These are phyloP conservation scores for Rhamnella rubrinervis DNA, from an alignment of 331 rosid species.

Conservation along the genomic window DNA sequence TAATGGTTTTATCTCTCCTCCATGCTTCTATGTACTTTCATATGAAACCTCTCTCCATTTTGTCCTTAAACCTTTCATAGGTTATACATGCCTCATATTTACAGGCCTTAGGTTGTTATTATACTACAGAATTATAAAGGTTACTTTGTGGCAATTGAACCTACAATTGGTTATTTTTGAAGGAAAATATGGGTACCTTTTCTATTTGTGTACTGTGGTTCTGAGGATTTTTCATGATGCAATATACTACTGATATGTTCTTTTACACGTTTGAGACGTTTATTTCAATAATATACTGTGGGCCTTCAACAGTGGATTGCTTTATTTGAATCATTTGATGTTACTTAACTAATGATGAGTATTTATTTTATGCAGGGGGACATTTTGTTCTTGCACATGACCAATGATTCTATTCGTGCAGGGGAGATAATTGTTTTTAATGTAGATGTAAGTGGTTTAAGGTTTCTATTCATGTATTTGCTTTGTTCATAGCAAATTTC, in stretches of 20 bases:
- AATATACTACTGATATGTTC: not conserved
- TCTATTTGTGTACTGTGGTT: not conserved
- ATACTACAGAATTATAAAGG: no score
- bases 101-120: no score
- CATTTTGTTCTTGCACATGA: constrained; percentile 83
- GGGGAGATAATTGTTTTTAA: constrained; percentile 93
- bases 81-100: no score
- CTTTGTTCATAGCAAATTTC: not conserved
- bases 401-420: constrained; percentile 76
- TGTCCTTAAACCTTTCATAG: no score
- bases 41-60: no score
- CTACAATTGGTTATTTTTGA: not conserved
- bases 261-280: not conserved
- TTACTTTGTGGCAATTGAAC: not conserved
- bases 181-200: not conserved
- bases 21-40: no score
- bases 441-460: constrained; percentile 56
- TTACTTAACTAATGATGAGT: constrained; percentile 10
- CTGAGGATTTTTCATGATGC: not conserved
- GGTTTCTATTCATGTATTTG: not conserved
- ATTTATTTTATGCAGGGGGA: constrained; percentile 56
- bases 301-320: not conserved
- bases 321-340: not conserved
- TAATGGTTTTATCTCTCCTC: no score
- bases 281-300: not conserved